A percentile compares a stretch with the other conserved stretches of the same genome.
These are phyloP conservation scores for Trichocladium antarcticum DNA, from an alignment of 495 filamentous ascomycete genomes.

Conservation along the genomic window DNA sequence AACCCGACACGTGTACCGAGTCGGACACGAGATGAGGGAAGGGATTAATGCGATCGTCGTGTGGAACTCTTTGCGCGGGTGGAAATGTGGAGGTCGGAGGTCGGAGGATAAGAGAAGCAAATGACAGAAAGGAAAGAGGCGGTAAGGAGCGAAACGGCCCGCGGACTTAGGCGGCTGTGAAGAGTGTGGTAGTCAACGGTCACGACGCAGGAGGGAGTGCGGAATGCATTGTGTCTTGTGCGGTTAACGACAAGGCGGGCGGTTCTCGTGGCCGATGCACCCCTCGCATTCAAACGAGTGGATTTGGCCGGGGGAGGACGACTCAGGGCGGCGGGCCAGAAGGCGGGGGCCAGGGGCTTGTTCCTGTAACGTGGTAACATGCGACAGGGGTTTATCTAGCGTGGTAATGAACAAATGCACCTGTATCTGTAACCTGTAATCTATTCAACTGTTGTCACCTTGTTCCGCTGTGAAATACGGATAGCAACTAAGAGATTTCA, in stretches of 20 bases:
- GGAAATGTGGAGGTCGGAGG: background rate
- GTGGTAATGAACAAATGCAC: too few relatives aligned
- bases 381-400: background rate
- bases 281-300: background rate
- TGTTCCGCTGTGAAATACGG: too few relatives aligned
- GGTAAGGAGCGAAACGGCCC: too few relatives aligned
- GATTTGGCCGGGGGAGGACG: background rate
- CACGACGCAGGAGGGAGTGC: too few relatives aligned
- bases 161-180: background rate
- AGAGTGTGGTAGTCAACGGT: background rate
- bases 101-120: too few relatives aligned
- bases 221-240: conserved; percentile 4
- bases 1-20: too few relatives aligned
- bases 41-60: background rate
- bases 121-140: too few relatives aligned
- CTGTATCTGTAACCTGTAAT: too few relatives aligned
- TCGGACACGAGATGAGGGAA: background rate
- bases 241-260: too few relatives aligned
- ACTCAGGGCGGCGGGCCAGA: background rate
- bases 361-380: too few relatives aligned
- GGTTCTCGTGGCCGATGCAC: background rate
- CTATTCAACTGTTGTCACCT: too few relatives aligned
- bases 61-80: background rate
- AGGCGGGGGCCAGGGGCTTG: background rate
- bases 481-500: too few relatives aligned